Conservation (phyloP, 345 rosid genomes). For the Psidium guajava region DNA sequence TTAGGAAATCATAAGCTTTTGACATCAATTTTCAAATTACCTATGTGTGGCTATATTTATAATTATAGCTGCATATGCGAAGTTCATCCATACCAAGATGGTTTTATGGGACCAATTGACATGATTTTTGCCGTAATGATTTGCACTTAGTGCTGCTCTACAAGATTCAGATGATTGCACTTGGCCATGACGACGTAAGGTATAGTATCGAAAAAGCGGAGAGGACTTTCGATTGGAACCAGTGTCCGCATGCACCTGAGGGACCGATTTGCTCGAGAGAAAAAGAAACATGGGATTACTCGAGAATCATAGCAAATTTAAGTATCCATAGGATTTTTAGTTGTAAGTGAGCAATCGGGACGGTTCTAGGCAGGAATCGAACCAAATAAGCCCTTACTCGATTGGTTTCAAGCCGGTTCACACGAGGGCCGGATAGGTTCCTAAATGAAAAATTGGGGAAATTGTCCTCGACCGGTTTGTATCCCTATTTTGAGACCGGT, state of each 20-base stretch:
- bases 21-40: background rate
- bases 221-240: background rate
- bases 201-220: background rate
- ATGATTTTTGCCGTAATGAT: background rate
- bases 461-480: background rate
- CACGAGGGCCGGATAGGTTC: background rate
- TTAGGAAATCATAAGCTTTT: background rate
- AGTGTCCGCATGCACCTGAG: background rate
- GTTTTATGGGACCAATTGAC: background rate
- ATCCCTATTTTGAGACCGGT: background rate
- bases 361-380: background rate
- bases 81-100: background rate
- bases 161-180: background rate
- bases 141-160: background rate
- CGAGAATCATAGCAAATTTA: background rate
- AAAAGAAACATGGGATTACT: background rate
- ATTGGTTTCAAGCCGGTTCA: background rate
- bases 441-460: background rate
- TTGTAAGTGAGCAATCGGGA: background rate
- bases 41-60: no score
- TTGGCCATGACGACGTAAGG: background rate
- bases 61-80: no score
- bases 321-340: background rate
- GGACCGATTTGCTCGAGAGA: background rate
- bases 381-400: accelerated